Percentiles rank a stretch among this genome's conserved stretches.
Evolutionary conservation across 257 asterid species (phyloP).

Genomic region (Capsicum chinense): DNA sequence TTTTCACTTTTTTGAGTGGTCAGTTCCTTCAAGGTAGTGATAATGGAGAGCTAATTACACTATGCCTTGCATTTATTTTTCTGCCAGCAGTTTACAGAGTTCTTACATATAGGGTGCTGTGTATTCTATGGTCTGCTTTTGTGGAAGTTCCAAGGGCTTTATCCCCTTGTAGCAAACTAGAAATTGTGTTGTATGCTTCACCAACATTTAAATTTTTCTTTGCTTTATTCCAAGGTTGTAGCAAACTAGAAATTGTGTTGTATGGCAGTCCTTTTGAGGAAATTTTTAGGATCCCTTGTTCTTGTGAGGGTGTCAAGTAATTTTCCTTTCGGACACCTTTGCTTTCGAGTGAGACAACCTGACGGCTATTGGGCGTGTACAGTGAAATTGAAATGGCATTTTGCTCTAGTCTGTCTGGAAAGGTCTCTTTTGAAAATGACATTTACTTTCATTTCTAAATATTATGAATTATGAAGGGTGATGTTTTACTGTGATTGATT

Average conservation of each 20-base stretch:
- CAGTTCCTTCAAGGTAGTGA: neutral
- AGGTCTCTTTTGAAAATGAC: constrained; percentile 14
- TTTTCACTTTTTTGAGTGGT: constrained; percentile 3
- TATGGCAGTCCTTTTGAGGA: constrained; percentile 6
- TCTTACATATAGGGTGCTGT: neutral
- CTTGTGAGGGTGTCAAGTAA: constrained; percentile 3
- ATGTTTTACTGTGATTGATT: neutral
- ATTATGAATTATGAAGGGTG: neutral
- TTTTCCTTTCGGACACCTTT: neutral
- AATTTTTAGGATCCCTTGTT: neutral
- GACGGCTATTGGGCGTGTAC: neutral
- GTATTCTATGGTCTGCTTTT: neutral
- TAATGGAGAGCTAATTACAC: neutral
- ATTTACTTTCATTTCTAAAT: neutral
- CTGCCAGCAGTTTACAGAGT: neutral
- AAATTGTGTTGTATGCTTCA: neutral
- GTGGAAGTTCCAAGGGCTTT: too few species aligned
- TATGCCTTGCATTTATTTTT: constrained; percentile 11
- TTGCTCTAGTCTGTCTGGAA: constrained; percentile 21
- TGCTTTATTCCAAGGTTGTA: neutral
- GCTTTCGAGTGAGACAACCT: neutral
- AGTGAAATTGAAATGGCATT: constrained; percentile 12
- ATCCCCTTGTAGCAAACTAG: neutral
- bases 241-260: constrained; percentile 17
- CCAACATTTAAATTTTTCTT: neutral